These are phyloP conservation scores for Persicaria tinctoria DNA, from an alignment of 148 eudicot genomes.

Conservation along the genomic window DNA sequence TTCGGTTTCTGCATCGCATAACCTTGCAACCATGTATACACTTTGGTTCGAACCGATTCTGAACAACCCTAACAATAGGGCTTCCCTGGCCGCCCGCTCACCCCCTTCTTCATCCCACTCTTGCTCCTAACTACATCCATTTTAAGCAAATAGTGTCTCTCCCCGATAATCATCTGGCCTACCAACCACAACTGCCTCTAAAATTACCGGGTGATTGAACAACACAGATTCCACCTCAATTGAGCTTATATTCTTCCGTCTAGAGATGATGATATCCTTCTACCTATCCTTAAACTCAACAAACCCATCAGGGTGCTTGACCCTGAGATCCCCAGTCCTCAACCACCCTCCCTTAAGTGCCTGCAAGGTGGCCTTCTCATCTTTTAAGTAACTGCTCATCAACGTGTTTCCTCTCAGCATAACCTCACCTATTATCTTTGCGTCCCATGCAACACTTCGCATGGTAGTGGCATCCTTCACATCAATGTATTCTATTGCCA, in stretches of 20 bases:
- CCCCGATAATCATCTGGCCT: constrained; percentile 48
- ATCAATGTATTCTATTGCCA: constrained; percentile 35
- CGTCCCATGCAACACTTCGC: constrained; percentile 29
- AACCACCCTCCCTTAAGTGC: constrained; percentile 41
- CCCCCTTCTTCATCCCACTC: too few relatives aligned
- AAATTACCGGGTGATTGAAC: constrained; percentile 27
- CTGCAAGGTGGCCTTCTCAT: constrained; percentile 26
- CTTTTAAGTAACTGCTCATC: constrained; percentile 39
- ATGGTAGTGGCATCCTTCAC: constrained; percentile 29
- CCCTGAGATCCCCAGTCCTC: constrained; percentile 37
- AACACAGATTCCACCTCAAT: constrained; percentile 35
- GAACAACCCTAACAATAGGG: too few relatives aligned
- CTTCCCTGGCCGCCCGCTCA: too few relatives aligned
- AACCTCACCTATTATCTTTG: constrained; percentile 34
- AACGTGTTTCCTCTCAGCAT: constrained; percentile 41
- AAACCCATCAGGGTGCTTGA: constrained; percentile 34
- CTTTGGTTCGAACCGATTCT: too few relatives aligned
- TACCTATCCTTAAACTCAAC: constrained; percentile 36
- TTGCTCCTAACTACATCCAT: constrained; percentile 1
- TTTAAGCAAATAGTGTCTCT: constrained; percentile 45
- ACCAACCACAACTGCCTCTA: constrained; percentile 40
- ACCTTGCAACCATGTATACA: too few relatives aligned
- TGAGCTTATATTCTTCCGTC: constrained; percentile 44
- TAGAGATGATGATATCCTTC: constrained; percentile 43
- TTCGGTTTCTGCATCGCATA: too few relatives aligned